phyloP scores from a whole-genome alignment of 2,329 filamentous ascomycete genomes.

The Epichloe amarillans region DNA sequence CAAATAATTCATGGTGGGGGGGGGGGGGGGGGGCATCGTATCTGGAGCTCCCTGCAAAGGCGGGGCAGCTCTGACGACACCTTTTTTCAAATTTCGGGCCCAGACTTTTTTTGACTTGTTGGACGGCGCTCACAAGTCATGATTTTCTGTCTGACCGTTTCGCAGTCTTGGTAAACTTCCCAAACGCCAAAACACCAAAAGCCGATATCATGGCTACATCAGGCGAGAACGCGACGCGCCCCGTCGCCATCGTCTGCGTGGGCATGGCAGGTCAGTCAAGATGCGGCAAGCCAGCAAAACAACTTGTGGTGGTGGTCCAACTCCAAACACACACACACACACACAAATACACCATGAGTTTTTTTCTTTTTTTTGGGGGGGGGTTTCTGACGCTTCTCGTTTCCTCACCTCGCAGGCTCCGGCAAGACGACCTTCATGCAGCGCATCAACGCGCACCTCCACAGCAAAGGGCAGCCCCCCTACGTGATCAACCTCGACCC shows the following conservation, averaged over 20 bases:
- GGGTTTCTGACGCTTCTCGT: too few species aligned
- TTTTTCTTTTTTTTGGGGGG: too few species aligned
- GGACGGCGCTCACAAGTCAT: too few species aligned
- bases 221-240: conserved; percentile 13
- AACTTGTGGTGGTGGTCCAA: too few species aligned
- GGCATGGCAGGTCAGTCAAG: conserved; percentile 70
- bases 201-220: conserved; percentile 20
- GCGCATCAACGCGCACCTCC: conserved; percentile 85
- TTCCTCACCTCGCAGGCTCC: conserved; percentile 45
- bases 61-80: conserved; percentile 6
- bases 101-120: not conserved
- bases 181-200: not conserved
- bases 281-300: not conserved
- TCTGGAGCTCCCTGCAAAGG: not conserved
- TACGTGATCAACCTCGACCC: conserved; percentile 98
- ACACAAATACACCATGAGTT: too few species aligned
- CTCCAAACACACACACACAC: too few species aligned
- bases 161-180: not conserved
- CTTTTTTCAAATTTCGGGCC: conserved; percentile 3
- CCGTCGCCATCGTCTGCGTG: conserved; percentile 65
- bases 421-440: conserved; percentile 99
- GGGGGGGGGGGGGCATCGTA: too few species aligned
- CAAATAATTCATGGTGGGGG: too few species aligned
- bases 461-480: conserved; percentile 64
- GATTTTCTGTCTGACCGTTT: too few species aligned